Percentiles rank a stretch among this genome's conserved stretches.
Evolutionary conservation across 345 rosid genomes (phyloP).

Genomic region (Fremontodendron californicum): DNA sequence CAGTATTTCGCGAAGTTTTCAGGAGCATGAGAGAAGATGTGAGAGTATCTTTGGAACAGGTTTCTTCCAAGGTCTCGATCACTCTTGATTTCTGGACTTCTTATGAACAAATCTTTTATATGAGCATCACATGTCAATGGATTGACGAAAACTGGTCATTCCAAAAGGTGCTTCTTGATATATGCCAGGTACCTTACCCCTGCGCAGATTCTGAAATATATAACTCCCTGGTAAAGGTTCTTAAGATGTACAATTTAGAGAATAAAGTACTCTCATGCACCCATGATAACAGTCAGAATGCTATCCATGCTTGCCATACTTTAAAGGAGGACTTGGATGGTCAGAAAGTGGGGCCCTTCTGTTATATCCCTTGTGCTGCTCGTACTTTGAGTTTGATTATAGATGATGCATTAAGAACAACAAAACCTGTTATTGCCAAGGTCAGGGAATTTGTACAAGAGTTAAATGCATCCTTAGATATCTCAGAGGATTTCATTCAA

Average conservation of each 20-base stretch:
- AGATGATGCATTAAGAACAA: constrained; percentile 73
- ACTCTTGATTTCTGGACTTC: constrained; percentile 81
- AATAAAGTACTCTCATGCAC: constrained; percentile 72
- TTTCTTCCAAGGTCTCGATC: constrained; percentile 71
- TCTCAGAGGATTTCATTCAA: constrained; percentile 64
- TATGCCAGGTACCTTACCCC: constrained; percentile 75
- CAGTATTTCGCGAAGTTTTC: constrained; percentile 64
- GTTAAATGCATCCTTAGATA: constrained; percentile 59
- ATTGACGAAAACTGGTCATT: constrained; percentile 77
- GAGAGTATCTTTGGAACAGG: constrained; percentile 54
- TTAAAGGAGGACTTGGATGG: constrained; percentile 71
- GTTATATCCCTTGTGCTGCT: constrained; percentile 78
- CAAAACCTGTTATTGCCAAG: constrained; percentile 68
- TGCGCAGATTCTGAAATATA: constrained; percentile 64
- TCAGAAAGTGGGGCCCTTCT: constrained; percentile 71
- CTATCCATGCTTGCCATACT: constrained; percentile 73
- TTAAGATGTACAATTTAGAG: constrained; percentile 69
- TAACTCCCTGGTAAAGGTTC: constrained; percentile 52
- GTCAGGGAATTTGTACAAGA: constrained; percentile 72
- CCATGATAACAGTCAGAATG: constrained; percentile 74
- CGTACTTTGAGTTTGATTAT: constrained; percentile 56
- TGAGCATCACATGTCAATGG: constrained; percentile 90
- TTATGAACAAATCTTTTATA: constrained; percentile 61
- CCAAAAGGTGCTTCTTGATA: constrained; percentile 67
- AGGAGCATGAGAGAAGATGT: constrained; percentile 93